Evolutionary conservation across 306 rosid genomes (phyloP).

Genomic region (Lotus japonicus): DNA sequence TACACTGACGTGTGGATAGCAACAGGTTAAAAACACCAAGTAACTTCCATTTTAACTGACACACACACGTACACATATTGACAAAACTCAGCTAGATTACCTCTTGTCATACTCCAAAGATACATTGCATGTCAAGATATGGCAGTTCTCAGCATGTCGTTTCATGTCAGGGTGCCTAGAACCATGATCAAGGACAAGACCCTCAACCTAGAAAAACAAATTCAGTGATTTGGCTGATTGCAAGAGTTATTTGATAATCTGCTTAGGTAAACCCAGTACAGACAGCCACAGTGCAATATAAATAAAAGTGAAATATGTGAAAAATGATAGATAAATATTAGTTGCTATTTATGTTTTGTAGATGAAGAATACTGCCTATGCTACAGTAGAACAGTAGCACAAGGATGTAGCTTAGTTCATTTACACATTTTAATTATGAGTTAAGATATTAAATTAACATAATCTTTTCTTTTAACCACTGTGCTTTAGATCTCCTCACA

Average conservation of each 20-base stretch:
- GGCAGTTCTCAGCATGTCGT: conserved; percentile 87
- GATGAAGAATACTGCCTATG: conserved; percentile 51
- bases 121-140: conserved; percentile 79
- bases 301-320: neutral
- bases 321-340: neutral
- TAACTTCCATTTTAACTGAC: neutral
- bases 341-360: neutral
- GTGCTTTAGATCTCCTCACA: no score
- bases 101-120: conserved; percentile 94
- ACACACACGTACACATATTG: neutral
- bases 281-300: neutral
- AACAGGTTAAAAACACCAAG: neutral
- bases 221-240: neutral
- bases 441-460: no score
- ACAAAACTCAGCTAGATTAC: conserved; percentile 31
- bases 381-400: no score
- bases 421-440: no score
- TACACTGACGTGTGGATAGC: neutral
- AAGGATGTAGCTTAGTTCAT: no score
- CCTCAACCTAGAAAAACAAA: conserved; percentile 66
- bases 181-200: conserved; percentile 99
- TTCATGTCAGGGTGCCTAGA: conserved; percentile 99
- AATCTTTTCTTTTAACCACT: no score
- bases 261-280: neutral
- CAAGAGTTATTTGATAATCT: neutral